Evolutionary conservation across 2,329 filamentous ascomycete genomes (phyloP).

Genomic region (Xylariaceae sp.): DNA sequence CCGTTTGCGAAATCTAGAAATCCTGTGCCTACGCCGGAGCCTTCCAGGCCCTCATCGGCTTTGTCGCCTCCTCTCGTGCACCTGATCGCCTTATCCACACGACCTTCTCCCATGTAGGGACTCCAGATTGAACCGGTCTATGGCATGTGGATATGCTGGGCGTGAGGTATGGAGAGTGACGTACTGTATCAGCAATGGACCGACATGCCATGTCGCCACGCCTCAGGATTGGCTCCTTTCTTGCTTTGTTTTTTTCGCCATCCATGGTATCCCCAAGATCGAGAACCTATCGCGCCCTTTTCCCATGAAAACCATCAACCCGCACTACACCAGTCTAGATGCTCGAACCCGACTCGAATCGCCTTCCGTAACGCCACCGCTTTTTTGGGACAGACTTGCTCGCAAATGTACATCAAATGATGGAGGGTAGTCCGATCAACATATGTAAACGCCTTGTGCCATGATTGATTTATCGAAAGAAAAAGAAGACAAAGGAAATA

Average conservation of each 20-base stretch:
- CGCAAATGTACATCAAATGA: slow-evolving; percentile 18
- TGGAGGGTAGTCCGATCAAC: slow-evolving; percentile 10
- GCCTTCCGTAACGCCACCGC: slow-evolving; percentile 20
- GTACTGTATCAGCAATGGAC: slow-evolving; percentile 7
- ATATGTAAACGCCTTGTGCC: slow-evolving; percentile 15
- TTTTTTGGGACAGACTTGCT: slow-evolving; percentile 7
- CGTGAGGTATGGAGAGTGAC: slow-evolving; percentile 6
- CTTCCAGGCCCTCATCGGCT: neutral
- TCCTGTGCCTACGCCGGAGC: neutral
- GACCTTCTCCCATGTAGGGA: neutral
- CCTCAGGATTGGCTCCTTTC: slow-evolving; percentile 3
- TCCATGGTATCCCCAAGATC: slow-evolving; percentile 6
- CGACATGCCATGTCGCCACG: slow-evolving; percentile 1
- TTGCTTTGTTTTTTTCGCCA: neutral
- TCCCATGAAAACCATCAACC: slow-evolving; percentile 4
- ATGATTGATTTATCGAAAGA: slow-evolving; percentile 11
- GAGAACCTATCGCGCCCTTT: slow-evolving; percentile 7
- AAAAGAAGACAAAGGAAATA: slow-evolving; percentile 16
- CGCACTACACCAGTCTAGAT: slow-evolving; percentile 9
- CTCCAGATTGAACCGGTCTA: slow-evolving; percentile 7
- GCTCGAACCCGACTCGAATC: slow-evolving; percentile 7
- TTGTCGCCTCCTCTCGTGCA: neutral
- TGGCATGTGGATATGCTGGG: slow-evolving; percentile 2
- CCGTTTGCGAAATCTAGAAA: neutral
- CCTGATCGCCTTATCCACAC: neutral